Base-by-base conservation (phyloP, 2,329 filamentous ascomycete genomes). In the Exophiala alcalophila region DNA sequence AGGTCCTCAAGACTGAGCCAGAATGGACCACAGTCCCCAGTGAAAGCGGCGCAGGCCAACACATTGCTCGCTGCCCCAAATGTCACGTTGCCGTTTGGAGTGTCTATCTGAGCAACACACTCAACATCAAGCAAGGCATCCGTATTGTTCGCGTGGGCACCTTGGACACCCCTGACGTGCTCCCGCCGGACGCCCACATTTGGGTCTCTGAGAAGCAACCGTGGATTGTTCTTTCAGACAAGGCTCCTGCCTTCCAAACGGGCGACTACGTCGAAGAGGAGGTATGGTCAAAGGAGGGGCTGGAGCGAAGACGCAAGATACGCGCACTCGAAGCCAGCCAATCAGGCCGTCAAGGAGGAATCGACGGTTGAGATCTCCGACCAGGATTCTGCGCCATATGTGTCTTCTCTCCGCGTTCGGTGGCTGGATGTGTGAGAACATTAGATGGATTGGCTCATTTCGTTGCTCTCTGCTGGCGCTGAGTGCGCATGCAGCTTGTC, bases 121-220 rank as follows among this genome's bases (percentile, higher is more conserved):
- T 54, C 5, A 31, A 59, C 38, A 28, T 46, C 14, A 35, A 38
- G 26, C 16, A 40, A 11, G 24, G 11, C 12, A 38, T 66, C 8
- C 56, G 59, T 11, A 72, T 65, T 49, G 50, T 76, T 7, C 63
- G 68, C 26, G 65, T 62, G 18, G 70, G 71, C 3, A 74, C 71
- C 8, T 59, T 75, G 33, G 71, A 72, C 53, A 50, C 55, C 10
- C 57, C 63, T 5, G 58, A 60, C 48, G 54, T 61, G 39, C 50
- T 69, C 5, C 59, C 61, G n/a, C 70, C 70, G 1, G 67, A 72
- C 53, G 61, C 68, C 14, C 70, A 75, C 55, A 69, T 73, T 36
- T 75, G 59, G 47, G 64, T 61, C 12, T 54, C 58, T 23, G 67
- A 61, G 41, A 70, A 67, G 42, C 45, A 59, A 45, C 50, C 55